Conservation (phyloP, 2,329 filamentous ascomycete species). For the Xylaria sp. region DNA sequence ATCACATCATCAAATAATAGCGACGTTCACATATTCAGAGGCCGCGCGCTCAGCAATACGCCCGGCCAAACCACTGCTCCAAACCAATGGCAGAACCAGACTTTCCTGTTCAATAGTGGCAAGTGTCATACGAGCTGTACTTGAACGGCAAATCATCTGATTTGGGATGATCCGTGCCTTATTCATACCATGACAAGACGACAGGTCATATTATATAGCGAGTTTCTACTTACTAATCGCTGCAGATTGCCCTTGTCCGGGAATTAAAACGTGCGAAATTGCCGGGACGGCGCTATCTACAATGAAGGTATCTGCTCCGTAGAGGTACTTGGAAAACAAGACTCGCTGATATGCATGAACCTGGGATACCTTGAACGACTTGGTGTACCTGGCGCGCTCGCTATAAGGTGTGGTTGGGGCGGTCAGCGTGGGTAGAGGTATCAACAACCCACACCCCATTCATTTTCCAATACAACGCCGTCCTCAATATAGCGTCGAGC, state of each 20-base stretch:
- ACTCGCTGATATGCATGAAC: slow-evolving; percentile 23
- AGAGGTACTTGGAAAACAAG: slow-evolving; percentile 30
- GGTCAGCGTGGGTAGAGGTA: slow-evolving; percentile 25
- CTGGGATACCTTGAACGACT: slow-evolving; percentile 36
- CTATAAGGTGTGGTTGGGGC: slow-evolving; percentile 22
- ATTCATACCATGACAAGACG: slow-evolving; percentile 21
- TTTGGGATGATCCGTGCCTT: slow-evolving; percentile 19
- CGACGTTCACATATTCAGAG: not conserved
- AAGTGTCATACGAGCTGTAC: slow-evolving; percentile 21
- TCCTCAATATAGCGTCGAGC: slow-evolving; percentile 38
- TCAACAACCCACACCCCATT: slow-evolving; percentile 18
- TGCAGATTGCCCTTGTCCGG: slow-evolving; percentile 39
- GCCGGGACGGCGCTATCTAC: not conserved
- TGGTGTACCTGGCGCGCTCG: slow-evolving; percentile 21
- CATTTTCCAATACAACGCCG: slow-evolving; percentile 14
- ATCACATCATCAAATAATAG: slow-evolving; percentile 22
- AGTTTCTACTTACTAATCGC: slow-evolving; percentile 26
- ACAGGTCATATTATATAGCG: slow-evolving; percentile 32
- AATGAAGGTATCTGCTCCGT: slow-evolving; percentile 27
- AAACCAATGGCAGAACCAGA: not conserved
- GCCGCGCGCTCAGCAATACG: not conserved
- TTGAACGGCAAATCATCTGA: slow-evolving; percentile 9
- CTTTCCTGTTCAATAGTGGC: slow-evolving; percentile 1
- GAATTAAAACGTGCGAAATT: slow-evolving; percentile 17
- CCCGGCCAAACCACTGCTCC: slow-evolving; percentile 4